Conservation (phyloP, 768 basidiomycete species). For the Tricholoma bakamatsutake region DNA sequence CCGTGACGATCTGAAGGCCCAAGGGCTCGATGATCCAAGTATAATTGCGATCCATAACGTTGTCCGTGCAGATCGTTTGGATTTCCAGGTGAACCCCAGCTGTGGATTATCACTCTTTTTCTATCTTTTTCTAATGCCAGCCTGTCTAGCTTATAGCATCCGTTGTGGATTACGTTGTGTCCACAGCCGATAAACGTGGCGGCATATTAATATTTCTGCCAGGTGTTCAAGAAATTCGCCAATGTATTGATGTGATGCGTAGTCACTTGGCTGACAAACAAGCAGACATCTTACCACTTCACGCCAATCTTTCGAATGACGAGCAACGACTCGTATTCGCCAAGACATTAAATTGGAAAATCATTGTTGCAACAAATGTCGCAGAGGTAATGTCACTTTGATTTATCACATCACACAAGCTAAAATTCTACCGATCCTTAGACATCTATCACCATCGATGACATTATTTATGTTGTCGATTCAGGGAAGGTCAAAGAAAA, state of each 20-base stretch:
- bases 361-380: constrained; percentile 88
- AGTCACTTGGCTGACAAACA: constrained; percentile 26
- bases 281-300: constrained; percentile 67
- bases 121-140: constrained; percentile 2
- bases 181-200: constrained; percentile 39
- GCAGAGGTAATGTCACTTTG: constrained; percentile 57
- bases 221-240: constrained; percentile 85
- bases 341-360: constrained; percentile 62
- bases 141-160: constrained; percentile 53
- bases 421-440: constrained; percentile 21
- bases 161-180: constrained; percentile 58
- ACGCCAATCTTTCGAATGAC: constrained; percentile 80
- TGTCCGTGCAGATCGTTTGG: constrained; percentile 56
- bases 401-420: neutral
- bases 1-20: constrained; percentile 40
- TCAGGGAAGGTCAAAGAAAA: constrained; percentile 83
- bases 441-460: constrained; percentile 91
- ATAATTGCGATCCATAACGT: constrained; percentile 57
- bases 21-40: constrained; percentile 46
- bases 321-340: constrained; percentile 81
- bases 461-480: constrained; percentile 82
- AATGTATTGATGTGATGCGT: constrained; percentile 61
- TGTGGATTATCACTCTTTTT: neutral
- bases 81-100: constrained; percentile 52
- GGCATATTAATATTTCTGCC: constrained; percentile 86